These are phyloP conservation scores for Phylloporus scabripes DNA, from an alignment of 768 basidiomycete species.

Conservation along the genomic window DNA sequence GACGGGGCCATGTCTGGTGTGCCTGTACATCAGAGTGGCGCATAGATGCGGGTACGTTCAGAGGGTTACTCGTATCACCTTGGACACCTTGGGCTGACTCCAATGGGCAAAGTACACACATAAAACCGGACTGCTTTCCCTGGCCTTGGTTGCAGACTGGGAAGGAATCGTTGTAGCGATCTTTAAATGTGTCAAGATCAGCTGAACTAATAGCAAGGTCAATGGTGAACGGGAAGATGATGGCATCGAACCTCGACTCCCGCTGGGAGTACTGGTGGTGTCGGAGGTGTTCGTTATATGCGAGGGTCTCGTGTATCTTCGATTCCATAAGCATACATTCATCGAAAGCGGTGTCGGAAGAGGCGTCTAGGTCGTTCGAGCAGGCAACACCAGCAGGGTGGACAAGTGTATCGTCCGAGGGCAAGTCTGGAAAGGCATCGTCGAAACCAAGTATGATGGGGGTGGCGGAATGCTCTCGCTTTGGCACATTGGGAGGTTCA, in stretches of 20 bases:
- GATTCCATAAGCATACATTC: not conserved
- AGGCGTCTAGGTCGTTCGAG: slow-evolving; percentile 11
- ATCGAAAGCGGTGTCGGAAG: slow-evolving; percentile 22
- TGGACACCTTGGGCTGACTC: slow-evolving; percentile 18
- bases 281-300: slow-evolving; percentile 13
- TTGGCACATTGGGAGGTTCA: slow-evolving; percentile 1
- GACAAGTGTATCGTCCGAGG: slow-evolving; percentile 23
- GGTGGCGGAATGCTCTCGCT: slow-evolving; percentile 8
- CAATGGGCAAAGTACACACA: slow-evolving; percentile 20
- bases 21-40: slow-evolving; percentile 15
- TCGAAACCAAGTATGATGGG: slow-evolving; percentile 2
- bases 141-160: slow-evolving; percentile 17
- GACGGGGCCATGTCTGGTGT: slow-evolving; percentile 3
- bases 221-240: slow-evolving; percentile 3
- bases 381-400: slow-evolving; percentile 6
- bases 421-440: slow-evolving; percentile 1
- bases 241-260: slow-evolving; percentile 15
- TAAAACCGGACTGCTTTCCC: slow-evolving; percentile 8
- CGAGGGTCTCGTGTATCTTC: not conserved
- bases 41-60: slow-evolving; percentile 14
- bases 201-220: slow-evolving; percentile 11
- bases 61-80: slow-evolving; percentile 18
- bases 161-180: not conserved
- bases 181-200: not conserved
- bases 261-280: not conserved